Percentiles rank a stretch among this genome's conserved stretches.
Evolutionary conservation across 2,329 filamentous ascomycete genomes (phyloP).

Genomic region (Fusarium torulosum): DNA sequence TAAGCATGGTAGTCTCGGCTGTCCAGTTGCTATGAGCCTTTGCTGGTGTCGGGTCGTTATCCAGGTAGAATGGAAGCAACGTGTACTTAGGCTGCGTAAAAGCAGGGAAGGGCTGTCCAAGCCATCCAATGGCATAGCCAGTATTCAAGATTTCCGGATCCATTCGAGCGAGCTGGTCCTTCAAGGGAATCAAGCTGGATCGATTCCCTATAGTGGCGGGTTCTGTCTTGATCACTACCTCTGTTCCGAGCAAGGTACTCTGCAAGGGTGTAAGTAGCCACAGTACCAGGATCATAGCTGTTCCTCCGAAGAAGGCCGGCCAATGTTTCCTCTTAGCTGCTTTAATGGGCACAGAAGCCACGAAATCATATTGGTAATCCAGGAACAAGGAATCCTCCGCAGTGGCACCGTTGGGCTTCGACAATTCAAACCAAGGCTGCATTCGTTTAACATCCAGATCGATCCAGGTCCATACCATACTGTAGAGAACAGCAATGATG

Average conservation of each 20-base stretch:
- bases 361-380: constrained; percentile 63
- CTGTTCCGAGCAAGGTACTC: constrained; percentile 64
- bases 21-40: too few relatives aligned
- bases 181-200: too few relatives aligned
- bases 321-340: constrained; percentile 59
- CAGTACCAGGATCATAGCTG: constrained; percentile 63
- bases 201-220: too few relatives aligned
- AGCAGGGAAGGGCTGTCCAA: too few relatives aligned
- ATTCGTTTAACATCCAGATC: constrained; percentile 70
- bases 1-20: too few relatives aligned
- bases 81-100: too few relatives aligned
- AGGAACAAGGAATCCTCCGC: constrained; percentile 63
- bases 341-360: constrained; percentile 50
- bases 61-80: too few relatives aligned
- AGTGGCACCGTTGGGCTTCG: constrained; percentile 57
- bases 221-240: too few relatives aligned
- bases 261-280: constrained; percentile 68
- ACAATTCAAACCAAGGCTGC: constrained; percentile 71
- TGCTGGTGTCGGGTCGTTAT: too few relatives aligned
- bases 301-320: constrained; percentile 62
- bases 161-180: too few relatives aligned
- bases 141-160: too few relatives aligned
- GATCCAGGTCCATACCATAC: constrained; percentile 69
- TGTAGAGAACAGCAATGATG: constrained; percentile 66
- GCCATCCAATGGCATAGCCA: too few relatives aligned